Conservation (phyloP, 148 eudicot genomes). For the Mesembryanthemum crystallinum region DNA sequence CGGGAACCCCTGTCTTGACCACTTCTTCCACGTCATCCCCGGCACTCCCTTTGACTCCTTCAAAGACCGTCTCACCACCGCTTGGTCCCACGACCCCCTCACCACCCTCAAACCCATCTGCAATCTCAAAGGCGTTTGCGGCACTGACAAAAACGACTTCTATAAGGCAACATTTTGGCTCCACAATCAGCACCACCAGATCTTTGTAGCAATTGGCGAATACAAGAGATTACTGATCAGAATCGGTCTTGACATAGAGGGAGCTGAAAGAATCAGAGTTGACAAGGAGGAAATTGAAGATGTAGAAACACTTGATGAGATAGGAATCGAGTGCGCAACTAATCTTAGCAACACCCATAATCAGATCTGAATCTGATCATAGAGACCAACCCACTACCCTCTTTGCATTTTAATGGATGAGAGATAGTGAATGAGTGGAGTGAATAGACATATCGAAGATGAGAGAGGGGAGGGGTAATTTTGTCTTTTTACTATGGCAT, state of each 20-base stretch:
- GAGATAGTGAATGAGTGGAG: no score
- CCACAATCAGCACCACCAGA: slow-evolving; percentile 25
- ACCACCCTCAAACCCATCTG: slow-evolving; percentile 29
- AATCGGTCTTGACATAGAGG: slow-evolving; percentile 29
- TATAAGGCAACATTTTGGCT: slow-evolving; percentile 30
- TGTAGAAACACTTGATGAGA: slow-evolving; percentile 36
- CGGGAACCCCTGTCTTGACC: slow-evolving; percentile 31
- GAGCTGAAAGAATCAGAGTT: slow-evolving; percentile 15
- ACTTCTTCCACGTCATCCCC: slow-evolving; percentile 29
- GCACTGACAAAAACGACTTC: slow-evolving; percentile 26
- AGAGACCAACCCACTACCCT: no score
- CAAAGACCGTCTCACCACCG: background rate
- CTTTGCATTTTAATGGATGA: no score
- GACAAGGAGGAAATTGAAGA: slow-evolving; percentile 36
- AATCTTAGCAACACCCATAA: no score
- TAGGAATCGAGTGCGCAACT: slow-evolving; percentile 51
- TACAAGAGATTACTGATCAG: slow-evolving; percentile 64
- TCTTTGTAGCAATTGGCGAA: slow-evolving; percentile 58
- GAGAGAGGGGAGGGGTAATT: no score
- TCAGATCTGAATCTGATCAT: no score
- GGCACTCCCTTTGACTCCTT: background rate
- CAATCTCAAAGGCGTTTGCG: slow-evolving; percentile 35
- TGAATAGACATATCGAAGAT: no score
- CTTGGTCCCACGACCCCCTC: slow-evolving; percentile 28
- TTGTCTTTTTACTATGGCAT: no score